These are phyloP conservation scores for Cystofilobasidium capitatum DNA, from an alignment of 768 basidiomycete species.

Conservation along the genomic window DNA sequence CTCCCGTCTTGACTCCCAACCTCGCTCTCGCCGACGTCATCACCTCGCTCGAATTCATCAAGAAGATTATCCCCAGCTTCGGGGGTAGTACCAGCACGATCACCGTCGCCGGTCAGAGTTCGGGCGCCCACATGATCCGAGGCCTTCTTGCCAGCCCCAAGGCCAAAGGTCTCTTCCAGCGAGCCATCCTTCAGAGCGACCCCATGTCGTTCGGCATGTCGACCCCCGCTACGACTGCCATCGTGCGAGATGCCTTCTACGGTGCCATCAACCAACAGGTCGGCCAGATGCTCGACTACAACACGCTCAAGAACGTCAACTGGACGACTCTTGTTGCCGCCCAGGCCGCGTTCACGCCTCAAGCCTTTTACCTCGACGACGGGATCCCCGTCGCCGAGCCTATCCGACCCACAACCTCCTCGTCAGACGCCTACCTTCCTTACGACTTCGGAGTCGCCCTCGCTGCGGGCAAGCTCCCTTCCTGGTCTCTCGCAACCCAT, in stretches of 20 bases:
- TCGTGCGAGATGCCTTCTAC: conserved; percentile 22
- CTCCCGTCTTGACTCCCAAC: background rate
- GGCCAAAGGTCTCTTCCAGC: conserved; percentile 9
- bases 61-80: background rate
- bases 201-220: conserved; percentile 25
- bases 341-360: conserved; percentile 3
- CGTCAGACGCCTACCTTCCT: background rate
- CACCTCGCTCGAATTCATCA: conserved; percentile 11
- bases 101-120: conserved; percentile 23
- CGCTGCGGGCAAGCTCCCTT: background rate
- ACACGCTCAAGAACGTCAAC: background rate
- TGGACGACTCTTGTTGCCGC: background rate
- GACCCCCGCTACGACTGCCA: conserved; percentile 13
- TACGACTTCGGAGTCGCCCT: conserved; percentile 16
- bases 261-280: background rate
- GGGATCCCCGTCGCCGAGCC: conserved; percentile 17
- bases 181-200: conserved; percentile 23
- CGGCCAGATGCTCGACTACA: background rate
- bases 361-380: conserved; percentile 11
- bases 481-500: background rate
- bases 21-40: conserved; percentile 19
- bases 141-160: conserved; percentile 3
- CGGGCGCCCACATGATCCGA: conserved; percentile 20
- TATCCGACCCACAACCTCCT: conserved; percentile 9
- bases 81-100: conserved; percentile 11